Evolutionary conservation across 2,329 filamentous ascomycete species (phyloP).

Genomic region (Bipolaris zeicola): DNA sequence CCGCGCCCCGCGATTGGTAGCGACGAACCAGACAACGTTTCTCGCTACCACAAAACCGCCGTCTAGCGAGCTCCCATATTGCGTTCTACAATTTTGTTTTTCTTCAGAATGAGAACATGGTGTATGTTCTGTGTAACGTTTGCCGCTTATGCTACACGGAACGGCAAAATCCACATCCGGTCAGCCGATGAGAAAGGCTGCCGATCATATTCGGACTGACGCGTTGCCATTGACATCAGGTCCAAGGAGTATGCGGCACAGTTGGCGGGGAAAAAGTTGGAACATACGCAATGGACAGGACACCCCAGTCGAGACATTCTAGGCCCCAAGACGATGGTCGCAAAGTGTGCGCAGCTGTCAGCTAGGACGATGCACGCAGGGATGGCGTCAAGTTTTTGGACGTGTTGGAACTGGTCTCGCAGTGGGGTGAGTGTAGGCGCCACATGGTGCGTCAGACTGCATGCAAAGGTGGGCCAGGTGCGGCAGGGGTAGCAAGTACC

Average conservation of each 20-base stretch:
- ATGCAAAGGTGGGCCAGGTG: slow-evolving; percentile 43
- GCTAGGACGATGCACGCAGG: slow-evolving; percentile 22
- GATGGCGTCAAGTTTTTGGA: slow-evolving; percentile 42
- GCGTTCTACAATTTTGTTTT: not conserved
- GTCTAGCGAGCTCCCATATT: not conserved
- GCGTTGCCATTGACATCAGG: slow-evolving; percentile 8
- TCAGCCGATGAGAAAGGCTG: slow-evolving; percentile 2
- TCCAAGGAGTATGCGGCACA: not conserved
- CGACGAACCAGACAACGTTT: slow-evolving; percentile 12
- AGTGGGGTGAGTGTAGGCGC: slow-evolving; percentile 35
- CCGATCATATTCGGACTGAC: slow-evolving; percentile 10
- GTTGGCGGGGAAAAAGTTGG: slow-evolving; percentile 7
- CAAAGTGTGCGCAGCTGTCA: not conserved
- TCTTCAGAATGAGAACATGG: not conserved
- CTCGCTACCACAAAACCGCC: slow-evolving; percentile 17
- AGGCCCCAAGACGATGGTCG: not conserved
- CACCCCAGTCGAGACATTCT: slow-evolving; percentile 1
- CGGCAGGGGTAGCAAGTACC: slow-evolving; percentile 40
- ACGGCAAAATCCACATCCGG: not conserved
- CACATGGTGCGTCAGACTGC: slow-evolving; percentile 48
- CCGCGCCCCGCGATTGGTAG: slow-evolving; percentile 8
- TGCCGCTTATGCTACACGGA: not conserved
- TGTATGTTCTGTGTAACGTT: not conserved
- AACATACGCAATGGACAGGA: slow-evolving; percentile 5
- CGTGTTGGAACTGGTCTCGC: slow-evolving; percentile 22